Base-by-base conservation (phyloP, 148 eudicot genomes). In the Hydrangea macrophylla region DNA sequence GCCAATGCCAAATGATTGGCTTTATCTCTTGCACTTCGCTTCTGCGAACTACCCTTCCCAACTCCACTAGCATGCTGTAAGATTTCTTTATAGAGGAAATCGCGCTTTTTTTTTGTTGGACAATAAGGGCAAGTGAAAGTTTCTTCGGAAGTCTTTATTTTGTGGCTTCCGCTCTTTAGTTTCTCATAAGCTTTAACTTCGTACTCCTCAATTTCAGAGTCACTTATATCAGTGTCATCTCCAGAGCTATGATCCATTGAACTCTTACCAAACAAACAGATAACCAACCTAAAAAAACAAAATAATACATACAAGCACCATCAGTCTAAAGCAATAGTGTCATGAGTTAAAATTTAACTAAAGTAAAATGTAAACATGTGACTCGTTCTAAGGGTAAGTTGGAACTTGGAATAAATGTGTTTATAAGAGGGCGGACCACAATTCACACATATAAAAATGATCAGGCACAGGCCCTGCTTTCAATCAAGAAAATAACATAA, bases 1-100 rank as follows among this genome's bases (percentile, higher is more conserved):
- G 83, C 90, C 71, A 95, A 61, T 20, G 82, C 99, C 53, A 87
- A 80, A 63, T 95, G 99, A 69, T 86, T 87, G 8, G 92, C 99
- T 56, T 86, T 95, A 70, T 91, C 97, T 80, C 87, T 89, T 20
- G 82, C 80, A 55, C 78, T 89, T 75, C 97, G 73, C 73, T 91
- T 95, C 51, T 87, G 70, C 10, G 96, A 89, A 71, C 44, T 79
- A 58, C 87, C 80, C 55, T 71, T 87, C 6, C 92, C 97, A 56
- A 95, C 81, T 23, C 84, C 87, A 69, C 84, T 78, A 22, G 99
- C 97, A 68, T 95, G 99, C 80, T 89, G 99, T 55, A 87, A 68
- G 56, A 95, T 83, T 23, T 95, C 97, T 65, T 81, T 85, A 45
- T 79, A 84, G 10, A 50, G 81, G 73, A 73, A 94, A 60, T 85